phyloP scores from a whole-genome alignment of 192 early-diverging fungal genomes.

The Oehlia diaphana region DNA sequence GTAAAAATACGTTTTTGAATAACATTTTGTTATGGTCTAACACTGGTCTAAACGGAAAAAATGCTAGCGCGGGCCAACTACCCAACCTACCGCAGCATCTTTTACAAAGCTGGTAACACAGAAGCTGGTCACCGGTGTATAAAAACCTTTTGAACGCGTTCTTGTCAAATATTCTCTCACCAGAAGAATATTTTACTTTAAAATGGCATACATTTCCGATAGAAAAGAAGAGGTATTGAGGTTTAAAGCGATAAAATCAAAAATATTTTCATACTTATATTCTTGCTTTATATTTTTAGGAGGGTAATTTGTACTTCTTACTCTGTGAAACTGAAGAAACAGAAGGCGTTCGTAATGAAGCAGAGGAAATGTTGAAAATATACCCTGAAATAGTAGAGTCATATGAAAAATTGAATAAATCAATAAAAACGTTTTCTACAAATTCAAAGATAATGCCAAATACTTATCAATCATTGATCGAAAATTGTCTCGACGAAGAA shows the following conservation, averaged over 20 bases:
- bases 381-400: slow-evolving; percentile 14
- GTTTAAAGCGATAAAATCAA: not conserved
- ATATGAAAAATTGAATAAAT: slow-evolving; percentile 11
- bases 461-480: slow-evolving; percentile 15
- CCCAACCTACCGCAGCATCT: no score
- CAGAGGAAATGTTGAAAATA: slow-evolving; percentile 12
- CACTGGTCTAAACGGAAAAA: no score
- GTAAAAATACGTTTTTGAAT: not conserved
- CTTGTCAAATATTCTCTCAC: no score
- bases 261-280: not conserved
- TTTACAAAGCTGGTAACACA: no score
- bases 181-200: no score
- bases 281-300: not conserved
- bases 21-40: no score
- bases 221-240: not conserved
- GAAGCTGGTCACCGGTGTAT: no score
- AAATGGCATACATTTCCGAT: not conserved
- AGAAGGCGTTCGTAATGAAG: not conserved
- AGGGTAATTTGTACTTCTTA: not conserved
- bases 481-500: slow-evolving; percentile 27
- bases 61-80: no score
- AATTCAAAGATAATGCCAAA: not conserved
- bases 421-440: not conserved
- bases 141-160: no score
- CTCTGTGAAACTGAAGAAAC: not conserved